A percentile compares a stretch with the other conserved stretches of the same genome.
phyloP scores from a whole-genome alignment of 164 flowering plant genomes.

The Vitis labrusca region DNA sequence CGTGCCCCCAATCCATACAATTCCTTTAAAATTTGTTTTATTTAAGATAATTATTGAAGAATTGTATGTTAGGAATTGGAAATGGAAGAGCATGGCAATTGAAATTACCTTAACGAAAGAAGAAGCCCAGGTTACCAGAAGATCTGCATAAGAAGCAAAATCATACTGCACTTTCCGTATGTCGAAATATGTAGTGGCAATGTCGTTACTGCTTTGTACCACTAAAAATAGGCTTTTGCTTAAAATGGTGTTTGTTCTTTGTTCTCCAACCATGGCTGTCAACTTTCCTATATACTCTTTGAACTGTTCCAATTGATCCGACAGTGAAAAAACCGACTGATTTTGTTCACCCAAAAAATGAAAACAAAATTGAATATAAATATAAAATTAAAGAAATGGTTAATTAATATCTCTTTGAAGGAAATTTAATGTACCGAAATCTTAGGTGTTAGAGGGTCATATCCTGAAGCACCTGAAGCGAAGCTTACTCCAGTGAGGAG shows the following conservation, averaged over 20 bases:
- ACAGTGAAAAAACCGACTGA: conserved; percentile 51
- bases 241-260: conserved; percentile 37
- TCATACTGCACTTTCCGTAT: conserved; percentile 38
- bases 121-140: conserved; percentile 45
- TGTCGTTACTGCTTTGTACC: conserved; percentile 62
- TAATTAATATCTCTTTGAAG: neutral
- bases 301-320: conserved; percentile 54
- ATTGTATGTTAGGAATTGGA: too few species aligned
- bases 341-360: neutral
- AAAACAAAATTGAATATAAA: neutral
- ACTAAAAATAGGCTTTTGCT: conserved; percentile 41
- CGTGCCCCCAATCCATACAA: conserved; percentile 25
- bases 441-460: conserved; percentile 50
- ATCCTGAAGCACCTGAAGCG: conserved; percentile 68
- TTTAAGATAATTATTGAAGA: too few species aligned
- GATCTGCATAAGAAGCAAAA: conserved; percentile 44
- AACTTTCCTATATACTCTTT: conserved; percentile 57
- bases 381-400: neutral
- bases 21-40: conserved; percentile 2
- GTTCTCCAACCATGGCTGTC: conserved; percentile 47
- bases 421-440: conserved; percentile 29
- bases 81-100: neutral
- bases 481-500: conserved; percentile 63
- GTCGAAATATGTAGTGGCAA: conserved; percentile 54
- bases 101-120: conserved; percentile 42